A percentile compares a stretch with the other conserved stretches of the same genome.
These are phyloP conservation scores for Aspergillus thermomutatus DNA, from an alignment of 2,329 filamentous ascomycete genomes.

Conservation along the genomic window DNA sequence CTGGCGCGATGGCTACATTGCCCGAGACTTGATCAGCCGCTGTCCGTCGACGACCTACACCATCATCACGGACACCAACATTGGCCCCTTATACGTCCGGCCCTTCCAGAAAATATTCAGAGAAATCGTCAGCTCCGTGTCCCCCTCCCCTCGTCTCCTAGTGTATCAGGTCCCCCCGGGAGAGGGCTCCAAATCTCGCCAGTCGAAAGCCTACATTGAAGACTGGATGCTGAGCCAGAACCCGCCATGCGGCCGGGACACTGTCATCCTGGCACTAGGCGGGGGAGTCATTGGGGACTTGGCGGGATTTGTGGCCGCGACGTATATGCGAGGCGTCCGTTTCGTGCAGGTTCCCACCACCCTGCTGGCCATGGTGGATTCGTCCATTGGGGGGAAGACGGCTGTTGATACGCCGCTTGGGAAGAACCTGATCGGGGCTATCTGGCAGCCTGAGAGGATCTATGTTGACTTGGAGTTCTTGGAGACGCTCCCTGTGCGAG, in stretches of 20 bases:
- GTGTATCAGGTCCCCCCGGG: slow-evolving; percentile 85
- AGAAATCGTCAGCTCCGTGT: slow-evolving; percentile 42
- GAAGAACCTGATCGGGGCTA: slow-evolving; percentile 92
- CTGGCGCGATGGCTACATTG: slow-evolving; percentile 79
- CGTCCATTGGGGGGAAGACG: slow-evolving; percentile 96
- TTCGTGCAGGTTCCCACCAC: slow-evolving; percentile 97
- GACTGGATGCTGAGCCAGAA: slow-evolving; percentile 92
- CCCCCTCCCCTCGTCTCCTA: slow-evolving; percentile 64
- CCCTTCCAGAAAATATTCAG: slow-evolving; percentile 68
- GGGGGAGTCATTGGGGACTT: slow-evolving; percentile 97
- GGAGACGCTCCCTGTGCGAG: slow-evolving; percentile 80
- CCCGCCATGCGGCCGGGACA: slow-evolving; percentile 81
- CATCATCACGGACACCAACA: slow-evolving; percentile 93
- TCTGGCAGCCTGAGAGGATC: slow-evolving; percentile 92
- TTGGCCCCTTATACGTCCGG: slow-evolving; percentile 76
- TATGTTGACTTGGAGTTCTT: slow-evolving; percentile 93
- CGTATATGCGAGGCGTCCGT: slow-evolving; percentile 95
- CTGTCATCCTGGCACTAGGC: slow-evolving; percentile 88
- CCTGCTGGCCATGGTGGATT: slow-evolving; percentile 95
- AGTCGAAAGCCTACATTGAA: slow-evolving; percentile 92
- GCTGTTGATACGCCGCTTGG: slow-evolving; percentile 94
- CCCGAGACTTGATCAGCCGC: slow-evolving; percentile 72
- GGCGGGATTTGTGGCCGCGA: slow-evolving; percentile 95
- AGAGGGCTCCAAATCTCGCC: slow-evolving; percentile 87
- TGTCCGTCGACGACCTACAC: slow-evolving; percentile 90